Evolutionary conservation across 805 yeast species (phyloP).

Genomic region (Metschnikowia santaceciliae): DNA sequence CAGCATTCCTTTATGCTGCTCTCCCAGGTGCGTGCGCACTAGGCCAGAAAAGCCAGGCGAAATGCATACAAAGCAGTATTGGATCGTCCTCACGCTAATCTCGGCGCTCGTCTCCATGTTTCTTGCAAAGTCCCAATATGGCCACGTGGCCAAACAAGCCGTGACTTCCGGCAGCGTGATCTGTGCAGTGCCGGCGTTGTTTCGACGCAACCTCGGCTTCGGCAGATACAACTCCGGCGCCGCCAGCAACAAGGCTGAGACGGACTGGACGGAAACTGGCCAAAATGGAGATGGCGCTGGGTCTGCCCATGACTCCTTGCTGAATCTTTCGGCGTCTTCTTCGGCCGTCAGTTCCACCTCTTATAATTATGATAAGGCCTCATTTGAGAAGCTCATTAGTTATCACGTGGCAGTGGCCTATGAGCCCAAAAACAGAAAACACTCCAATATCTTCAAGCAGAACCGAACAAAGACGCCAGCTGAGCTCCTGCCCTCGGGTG

Average conservation of each 20-base stretch:
- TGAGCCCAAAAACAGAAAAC: slow-evolving; percentile 66
- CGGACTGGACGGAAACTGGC: slow-evolving; percentile 16
- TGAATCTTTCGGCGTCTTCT: slow-evolving; percentile 7
- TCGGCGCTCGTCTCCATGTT: slow-evolving; percentile 2
- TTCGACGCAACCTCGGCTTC: background rate
- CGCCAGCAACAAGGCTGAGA: slow-evolving; percentile 14
- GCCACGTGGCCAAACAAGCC: background rate
- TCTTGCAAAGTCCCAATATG: background rate
- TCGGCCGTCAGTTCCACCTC: slow-evolving; percentile 15
- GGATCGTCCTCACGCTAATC: background rate
- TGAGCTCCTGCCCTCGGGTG: slow-evolving; percentile 57
- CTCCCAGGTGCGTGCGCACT: background rate
- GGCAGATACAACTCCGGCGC: slow-evolving; percentile 1
- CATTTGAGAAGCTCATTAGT: slow-evolving; percentile 25
- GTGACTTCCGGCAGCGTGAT: background rate
- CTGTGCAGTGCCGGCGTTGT: background rate
- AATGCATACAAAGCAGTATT: slow-evolving; percentile 3
- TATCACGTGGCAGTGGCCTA: slow-evolving; percentile 65
- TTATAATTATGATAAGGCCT: slow-evolving; percentile 19
- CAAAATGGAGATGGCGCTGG: slow-evolving; percentile 7
- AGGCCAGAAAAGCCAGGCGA: background rate
- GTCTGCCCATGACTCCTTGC: slow-evolving; percentile 7
- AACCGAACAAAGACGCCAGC: slow-evolving; percentile 38
- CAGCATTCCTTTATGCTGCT: no score
- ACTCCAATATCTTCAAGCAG: slow-evolving; percentile 42